These are phyloP conservation scores for Wallacemonas collosoma DNA, from an alignment of 208 protist species.

Conservation along the genomic window DNA sequence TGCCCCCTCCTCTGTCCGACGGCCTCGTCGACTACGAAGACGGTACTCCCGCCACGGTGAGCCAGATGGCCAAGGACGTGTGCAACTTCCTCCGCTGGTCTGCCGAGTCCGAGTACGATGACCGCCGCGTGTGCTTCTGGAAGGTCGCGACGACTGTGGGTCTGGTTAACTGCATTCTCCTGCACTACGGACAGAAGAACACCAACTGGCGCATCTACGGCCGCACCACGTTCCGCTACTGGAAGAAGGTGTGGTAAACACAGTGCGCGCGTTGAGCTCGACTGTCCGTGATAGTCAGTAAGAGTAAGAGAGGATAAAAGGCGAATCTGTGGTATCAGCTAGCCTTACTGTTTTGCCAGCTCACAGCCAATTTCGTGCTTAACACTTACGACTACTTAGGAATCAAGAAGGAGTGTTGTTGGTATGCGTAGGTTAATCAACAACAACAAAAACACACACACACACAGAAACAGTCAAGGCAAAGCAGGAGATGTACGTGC, in stretches of 20 bases:
- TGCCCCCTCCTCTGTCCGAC: slow-evolving; percentile 96
- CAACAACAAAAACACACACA: slow-evolving; percentile 5
- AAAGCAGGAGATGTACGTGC: background rate
- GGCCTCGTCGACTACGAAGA: slow-evolving; percentile 98
- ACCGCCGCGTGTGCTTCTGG: slow-evolving; percentile 86
- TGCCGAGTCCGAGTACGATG: slow-evolving; percentile 88
- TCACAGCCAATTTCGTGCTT: background rate
- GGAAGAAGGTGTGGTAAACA: slow-evolving; percentile 87
- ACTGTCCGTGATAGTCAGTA: slow-evolving; percentile 10
- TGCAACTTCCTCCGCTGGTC: slow-evolving; percentile 93
- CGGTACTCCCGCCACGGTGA: slow-evolving; percentile 95
- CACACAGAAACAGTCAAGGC: background rate
- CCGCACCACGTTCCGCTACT: slow-evolving; percentile 90
- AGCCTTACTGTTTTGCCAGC: background rate
- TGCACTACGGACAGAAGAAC: slow-evolving; percentile 89
- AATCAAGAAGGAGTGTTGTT: slow-evolving; percentile 13
- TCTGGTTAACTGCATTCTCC: slow-evolving; percentile 81
- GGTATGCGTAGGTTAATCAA: slow-evolving; percentile 9
- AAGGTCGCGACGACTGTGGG: slow-evolving; percentile 80
- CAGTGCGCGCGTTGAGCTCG: background rate
- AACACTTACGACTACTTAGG: slow-evolving; percentile 18
- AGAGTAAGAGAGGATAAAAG: background rate
- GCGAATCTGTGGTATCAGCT: background rate
- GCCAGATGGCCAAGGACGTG: slow-evolving; percentile 98
- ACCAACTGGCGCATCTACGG: slow-evolving; percentile 89